Evolutionary conservation across 305 asterid genomes (phyloP).

Genomic region (Fraxinus ornus): DNA sequence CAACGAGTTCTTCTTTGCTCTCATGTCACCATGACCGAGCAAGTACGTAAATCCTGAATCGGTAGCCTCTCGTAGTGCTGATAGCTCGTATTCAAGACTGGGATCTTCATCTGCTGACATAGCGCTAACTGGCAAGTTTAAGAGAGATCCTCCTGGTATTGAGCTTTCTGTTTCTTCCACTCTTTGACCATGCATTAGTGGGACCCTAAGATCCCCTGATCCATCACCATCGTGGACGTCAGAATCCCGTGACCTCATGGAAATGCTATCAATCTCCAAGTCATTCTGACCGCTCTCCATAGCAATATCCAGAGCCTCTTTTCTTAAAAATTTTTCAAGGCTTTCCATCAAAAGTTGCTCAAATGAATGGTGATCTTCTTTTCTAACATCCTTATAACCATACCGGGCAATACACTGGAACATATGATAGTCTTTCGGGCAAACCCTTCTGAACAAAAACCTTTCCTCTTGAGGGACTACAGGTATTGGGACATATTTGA

Average conservation of each 20-base stretch:
- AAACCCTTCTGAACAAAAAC: constrained; percentile 71
- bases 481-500: constrained; percentile 82
- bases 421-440: constrained; percentile 92
- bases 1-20: constrained; percentile 76
- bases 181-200: constrained; percentile 51
- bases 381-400: constrained; percentile 84
- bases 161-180: constrained; percentile 33
- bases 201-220: constrained; percentile 47
- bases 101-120: constrained; percentile 75
- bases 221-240: constrained; percentile 37
- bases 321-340: constrained; percentile 69
- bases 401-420: constrained; percentile 91
- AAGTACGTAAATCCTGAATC: constrained; percentile 82
- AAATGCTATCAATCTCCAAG: constrained; percentile 41
- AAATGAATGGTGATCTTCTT: constrained; percentile 81
- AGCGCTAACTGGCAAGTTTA: constrained; percentile 56
- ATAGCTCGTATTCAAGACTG: constrained; percentile 77
- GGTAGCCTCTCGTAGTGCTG: constrained; percentile 70
- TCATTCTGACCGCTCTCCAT: constrained; percentile 42
- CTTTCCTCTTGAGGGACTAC: constrained; percentile 90
- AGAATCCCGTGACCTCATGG: constrained; percentile 45
- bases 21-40: constrained; percentile 80
- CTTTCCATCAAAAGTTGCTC: constrained; percentile 79
- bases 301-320: constrained; percentile 74
- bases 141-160: constrained; percentile 10